Evolutionary conservation across 1,139 yeast species (phyloP).

Genomic region (Protomyces lactucae-debilis): DNA sequence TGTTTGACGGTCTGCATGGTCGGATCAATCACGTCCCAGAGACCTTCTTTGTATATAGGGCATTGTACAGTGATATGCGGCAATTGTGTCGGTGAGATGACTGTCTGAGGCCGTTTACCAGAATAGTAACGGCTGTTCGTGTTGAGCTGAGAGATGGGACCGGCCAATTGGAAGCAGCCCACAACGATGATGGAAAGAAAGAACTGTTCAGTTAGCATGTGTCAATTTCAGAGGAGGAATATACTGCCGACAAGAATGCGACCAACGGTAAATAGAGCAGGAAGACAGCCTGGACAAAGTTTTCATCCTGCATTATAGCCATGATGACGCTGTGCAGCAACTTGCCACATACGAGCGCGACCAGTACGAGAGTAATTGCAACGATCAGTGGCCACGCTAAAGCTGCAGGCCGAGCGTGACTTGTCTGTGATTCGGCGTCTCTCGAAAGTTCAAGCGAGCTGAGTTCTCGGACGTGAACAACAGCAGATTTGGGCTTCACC

Average conservation of each 20-base stretch:
- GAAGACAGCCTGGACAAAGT: constrained; percentile 18
- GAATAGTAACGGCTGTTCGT: constrained; percentile 29
- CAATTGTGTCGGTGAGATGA: not conserved
- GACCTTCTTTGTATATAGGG: constrained; percentile 29
- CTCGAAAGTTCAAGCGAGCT: not conserved
- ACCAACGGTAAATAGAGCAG: constrained; percentile 29
- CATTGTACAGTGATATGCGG: constrained; percentile 32
- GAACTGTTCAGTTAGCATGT: not conserved
- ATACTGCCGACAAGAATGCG: constrained; percentile 23
- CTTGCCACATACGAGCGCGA: constrained; percentile 8
- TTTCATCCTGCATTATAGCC: constrained; percentile 17
- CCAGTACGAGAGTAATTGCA: not conserved
- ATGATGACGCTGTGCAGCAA: constrained; percentile 1
- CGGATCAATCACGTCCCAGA: constrained; percentile 30
- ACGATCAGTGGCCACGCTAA: constrained; percentile 12
- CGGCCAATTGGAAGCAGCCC: constrained; percentile 26
- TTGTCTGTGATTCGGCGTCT: not conserved
- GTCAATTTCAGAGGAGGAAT: constrained; percentile 22
- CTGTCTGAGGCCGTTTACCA: constrained; percentile 18
- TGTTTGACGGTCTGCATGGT: constrained; percentile 26
- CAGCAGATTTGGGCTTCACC: not conserved
- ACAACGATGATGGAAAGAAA: constrained; percentile 28
- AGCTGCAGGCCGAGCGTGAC: not conserved
- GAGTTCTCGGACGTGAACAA: not conserved
- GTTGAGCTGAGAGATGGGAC: constrained; percentile 30